Evolutionary conservation across 2,329 filamentous ascomycete species (phyloP), one percentile per base, ranked within the genome.

Genomic region (Aspergillus chevalieri): DNA sequence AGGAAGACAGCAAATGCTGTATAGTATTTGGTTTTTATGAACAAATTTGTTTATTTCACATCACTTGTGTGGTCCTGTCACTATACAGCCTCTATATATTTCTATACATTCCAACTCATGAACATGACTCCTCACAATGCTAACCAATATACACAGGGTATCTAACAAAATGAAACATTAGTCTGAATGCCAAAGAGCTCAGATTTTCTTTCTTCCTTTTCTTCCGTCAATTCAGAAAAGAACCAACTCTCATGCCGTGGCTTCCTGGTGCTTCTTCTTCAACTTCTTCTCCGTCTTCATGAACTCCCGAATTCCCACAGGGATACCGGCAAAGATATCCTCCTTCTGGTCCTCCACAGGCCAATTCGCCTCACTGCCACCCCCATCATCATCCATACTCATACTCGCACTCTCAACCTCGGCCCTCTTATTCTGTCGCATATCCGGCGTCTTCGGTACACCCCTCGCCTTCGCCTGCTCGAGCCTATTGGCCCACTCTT

Each of bases 231-330:
- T 12, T 4, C 26, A 26, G 46, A 34, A 33, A 24, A 19, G 19
- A 17, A 3, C n/a, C 19, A 51, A 9, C 22, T 17, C 17, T 60
- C 52, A 66, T 21, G 48, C 19, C n/a, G 46, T 43, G 17, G 47
- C 57, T n/a, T 78, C 81, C 46, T 73, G 68, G 65, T 91, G 87
- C 68, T 82, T 86, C 68, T 87, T 78, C 69, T 89, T 92, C 52
- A 98, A 70, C 67, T 77, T 85, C 79, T 97, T 97, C 75, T 98
- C 93, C 52, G 86, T 90, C 75, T 86, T 89, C 92, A 98, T 97
- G 63, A 98, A 98, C 68, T 95, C 92, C 53, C 89, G 78, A 57
- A 98, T 96, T 0, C 92, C 93, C 8, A 97, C 87, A 0, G 93
- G 92, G 47, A 98, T 84, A 57, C 82, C 82, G 45, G 82, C 80